Evolutionary conservation across 2,329 filamentous ascomycete species (phyloP).

Genomic region (Xylaria sp.): DNA sequence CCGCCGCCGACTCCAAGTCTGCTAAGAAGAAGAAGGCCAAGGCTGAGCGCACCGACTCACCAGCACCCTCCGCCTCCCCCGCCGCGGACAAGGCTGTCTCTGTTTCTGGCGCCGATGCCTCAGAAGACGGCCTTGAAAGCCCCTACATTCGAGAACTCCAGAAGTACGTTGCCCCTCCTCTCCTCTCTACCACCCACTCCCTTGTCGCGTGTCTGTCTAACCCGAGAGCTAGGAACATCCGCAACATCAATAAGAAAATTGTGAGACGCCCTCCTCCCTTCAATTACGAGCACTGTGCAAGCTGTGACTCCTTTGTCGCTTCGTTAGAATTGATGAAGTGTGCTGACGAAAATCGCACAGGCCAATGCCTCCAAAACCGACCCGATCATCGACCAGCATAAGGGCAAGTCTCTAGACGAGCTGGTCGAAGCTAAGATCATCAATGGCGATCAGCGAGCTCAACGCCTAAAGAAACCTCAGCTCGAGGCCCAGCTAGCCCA

Average conservation of each 20-base stretch:
- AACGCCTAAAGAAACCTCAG: slow-evolving; percentile 76
- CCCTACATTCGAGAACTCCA: slow-evolving; percentile 86
- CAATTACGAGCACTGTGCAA: neutral
- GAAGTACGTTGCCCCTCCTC: slow-evolving; percentile 69
- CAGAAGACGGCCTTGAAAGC: slow-evolving; percentile 70
- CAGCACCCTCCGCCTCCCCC: slow-evolving; percentile 57
- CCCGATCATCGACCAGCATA: slow-evolving; percentile 69
- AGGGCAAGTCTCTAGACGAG: slow-evolving; percentile 73
- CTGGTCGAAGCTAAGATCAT: slow-evolving; percentile 74
- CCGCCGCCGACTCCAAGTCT: slow-evolving; percentile 67
- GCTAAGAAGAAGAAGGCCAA: slow-evolving; percentile 73
- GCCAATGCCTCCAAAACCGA: slow-evolving; percentile 76
- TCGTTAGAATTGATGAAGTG: slow-evolving; percentile 7
- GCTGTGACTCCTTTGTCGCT: neutral
- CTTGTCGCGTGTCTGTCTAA: slow-evolving; percentile 25
- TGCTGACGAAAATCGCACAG: slow-evolving; percentile 47
- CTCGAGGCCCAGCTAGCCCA: slow-evolving; percentile 72
- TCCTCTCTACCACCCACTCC: neutral
- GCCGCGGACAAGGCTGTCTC: slow-evolving; percentile 56
- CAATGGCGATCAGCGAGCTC: slow-evolving; percentile 80
- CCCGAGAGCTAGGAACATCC: slow-evolving; percentile 70
- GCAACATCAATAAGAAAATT: slow-evolving; percentile 93
- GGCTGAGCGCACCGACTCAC: slow-evolving; percentile 59
- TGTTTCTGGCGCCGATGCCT: slow-evolving; percentile 56
- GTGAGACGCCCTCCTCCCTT: slow-evolving; percentile 57